phyloP scores from a whole-genome alignment of 495 filamentous ascomycete genomes.

The Cairneyella variabilis region DNA sequence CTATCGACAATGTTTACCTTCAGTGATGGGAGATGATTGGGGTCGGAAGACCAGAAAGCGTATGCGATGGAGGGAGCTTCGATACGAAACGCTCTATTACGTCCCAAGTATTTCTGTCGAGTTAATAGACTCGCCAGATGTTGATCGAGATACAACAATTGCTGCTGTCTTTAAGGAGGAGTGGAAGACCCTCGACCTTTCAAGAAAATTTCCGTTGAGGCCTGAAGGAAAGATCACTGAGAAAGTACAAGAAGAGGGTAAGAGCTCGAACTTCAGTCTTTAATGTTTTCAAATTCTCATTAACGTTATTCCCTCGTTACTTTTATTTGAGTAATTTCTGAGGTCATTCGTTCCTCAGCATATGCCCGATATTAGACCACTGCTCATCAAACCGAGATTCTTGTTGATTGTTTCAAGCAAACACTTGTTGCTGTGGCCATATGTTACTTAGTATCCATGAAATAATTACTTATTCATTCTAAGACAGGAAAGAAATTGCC shows the following conservation, averaged over 20 bases:
- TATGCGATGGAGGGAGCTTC: conserved; percentile 27
- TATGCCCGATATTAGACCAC: no score
- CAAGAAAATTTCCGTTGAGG: background rate
- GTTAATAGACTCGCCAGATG: background rate
- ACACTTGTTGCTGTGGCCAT: no score
- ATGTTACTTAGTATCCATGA: no score
- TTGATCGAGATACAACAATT: background rate
- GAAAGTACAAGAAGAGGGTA: background rate
- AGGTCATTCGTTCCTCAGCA: no score
- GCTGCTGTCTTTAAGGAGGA: background rate
- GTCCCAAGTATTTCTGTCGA: background rate
- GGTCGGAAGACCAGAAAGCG: conserved; percentile 20
- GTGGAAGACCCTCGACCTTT: background rate
- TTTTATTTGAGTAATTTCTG: background rate
- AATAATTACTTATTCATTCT: background rate
- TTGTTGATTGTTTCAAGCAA: no score
- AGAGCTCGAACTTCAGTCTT: background rate
- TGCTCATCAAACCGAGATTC: no score
- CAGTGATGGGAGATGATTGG: conserved; percentile 31
- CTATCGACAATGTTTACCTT: conserved; percentile 29
- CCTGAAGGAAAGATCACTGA: background rate
- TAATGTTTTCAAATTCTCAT: background rate
- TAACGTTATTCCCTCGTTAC: background rate
- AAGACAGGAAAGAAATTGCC: background rate
- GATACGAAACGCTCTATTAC: conserved; percentile 25